phyloP scores from a whole-genome alignment of 257 asterid species.

The Przewalskia tangutica region DNA sequence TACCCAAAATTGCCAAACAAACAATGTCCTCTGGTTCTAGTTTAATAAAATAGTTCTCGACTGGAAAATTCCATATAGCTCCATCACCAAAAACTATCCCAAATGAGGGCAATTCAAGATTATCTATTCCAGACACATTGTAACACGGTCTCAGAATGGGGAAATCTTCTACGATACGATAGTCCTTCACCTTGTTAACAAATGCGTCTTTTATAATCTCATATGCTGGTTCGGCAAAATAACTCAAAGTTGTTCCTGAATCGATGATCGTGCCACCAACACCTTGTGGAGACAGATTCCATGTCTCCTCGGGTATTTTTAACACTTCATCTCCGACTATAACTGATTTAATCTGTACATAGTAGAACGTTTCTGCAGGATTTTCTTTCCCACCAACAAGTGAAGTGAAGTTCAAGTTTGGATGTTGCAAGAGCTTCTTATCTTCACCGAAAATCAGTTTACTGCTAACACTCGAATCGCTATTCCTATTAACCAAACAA shows the following conservation, averaged over 20 bases:
- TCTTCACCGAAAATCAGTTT: slow-evolving; percentile 89
- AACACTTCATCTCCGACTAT: slow-evolving; percentile 58
- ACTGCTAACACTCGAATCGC: slow-evolving; percentile 66
- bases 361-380: slow-evolving; percentile 64
- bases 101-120: slow-evolving; percentile 50
- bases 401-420: slow-evolving; percentile 52
- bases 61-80: slow-evolving; percentile 80
- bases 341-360: slow-evolving; percentile 49
- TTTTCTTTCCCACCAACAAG: slow-evolving; percentile 42
- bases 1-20: slow-evolving; percentile 74
- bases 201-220: slow-evolving; percentile 56
- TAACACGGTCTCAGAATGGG: slow-evolving; percentile 76
- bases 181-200: slow-evolving; percentile 33
- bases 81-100: slow-evolving; percentile 67
- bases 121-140: slow-evolving; percentile 51
- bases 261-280: slow-evolving; percentile 78
- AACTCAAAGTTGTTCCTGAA: slow-evolving; percentile 80
- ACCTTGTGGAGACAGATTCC: slow-evolving; percentile 46
- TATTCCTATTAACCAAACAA: slow-evolving; percentile 73
- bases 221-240: slow-evolving; percentile 74
- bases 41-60: slow-evolving; percentile 65
- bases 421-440: slow-evolving; percentile 30
- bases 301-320: slow-evolving; percentile 46
- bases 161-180: slow-evolving; percentile 44
- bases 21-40: slow-evolving; percentile 65